Evolutionary conservation across 1,139 yeast genomes (phyloP), one percentile per base, ranked within the genome.

Genomic region (Saccharomyces hybrid): DNA sequence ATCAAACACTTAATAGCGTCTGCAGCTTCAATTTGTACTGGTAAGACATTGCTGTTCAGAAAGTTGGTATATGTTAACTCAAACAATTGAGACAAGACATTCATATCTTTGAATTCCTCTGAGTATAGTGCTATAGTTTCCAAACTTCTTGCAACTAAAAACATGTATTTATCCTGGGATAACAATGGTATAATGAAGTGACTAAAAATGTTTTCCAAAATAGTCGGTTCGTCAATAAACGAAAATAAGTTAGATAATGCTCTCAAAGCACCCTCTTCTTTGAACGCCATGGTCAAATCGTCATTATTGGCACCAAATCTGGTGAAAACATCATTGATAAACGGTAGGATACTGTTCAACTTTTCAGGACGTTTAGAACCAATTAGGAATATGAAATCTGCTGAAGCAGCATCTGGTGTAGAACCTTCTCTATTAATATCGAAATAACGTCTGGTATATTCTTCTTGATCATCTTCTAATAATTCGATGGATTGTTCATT

Each of bases 21-120:
- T 0, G 97, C 91, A 32, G 93, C 90, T 68, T 89, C 93, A 54
- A 93, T 82, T 68, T 85, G 88, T 8, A 91, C 84, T 0, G 97
- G 96, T 56, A 93, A 73, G 57, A 80, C 75, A 6, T 62, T 64
- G 34, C 71, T 66, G 51, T 64, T 66, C 55, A 71, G 60, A 56
- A 73, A 71, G 54, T 69, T 69, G 7, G 62, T 62, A 52, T 71
- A 73, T n/a, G 73, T 69, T 49, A 88, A 85, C 59, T 85, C 83
- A 69, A 85, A 90, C 19, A 88, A 73, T 38, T 73, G 71, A 11
- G 84, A 79, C 48, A 88, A 68, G 47, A 82, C 78, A 32, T 78
- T 75, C 57, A 76, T 75, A 58, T 83, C 77, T 27, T 74, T 64
- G 64, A 83, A 86, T 47, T 77, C 73, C 48, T 75, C 59, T 74